Conservation (phyloP, 441 rosid species). For the Cnidoscolus chayamansa region DNA sequence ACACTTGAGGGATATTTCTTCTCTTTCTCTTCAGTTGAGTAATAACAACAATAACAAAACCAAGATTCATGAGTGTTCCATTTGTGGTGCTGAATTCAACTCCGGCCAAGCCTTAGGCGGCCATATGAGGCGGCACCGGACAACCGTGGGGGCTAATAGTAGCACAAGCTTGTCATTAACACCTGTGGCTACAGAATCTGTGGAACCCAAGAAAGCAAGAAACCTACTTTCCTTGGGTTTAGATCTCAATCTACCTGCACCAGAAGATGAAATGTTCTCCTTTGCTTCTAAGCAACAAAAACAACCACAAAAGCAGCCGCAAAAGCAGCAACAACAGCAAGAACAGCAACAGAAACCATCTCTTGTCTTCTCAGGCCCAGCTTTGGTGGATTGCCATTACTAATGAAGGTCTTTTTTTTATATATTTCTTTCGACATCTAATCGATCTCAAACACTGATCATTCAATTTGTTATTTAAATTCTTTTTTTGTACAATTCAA, state of each 20-base stretch:
- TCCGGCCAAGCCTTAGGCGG: conserved; percentile 97
- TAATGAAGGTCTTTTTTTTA: conserved; percentile 30
- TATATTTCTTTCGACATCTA: background rate
- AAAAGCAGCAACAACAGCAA: conserved; percentile 28
- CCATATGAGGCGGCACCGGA: conserved; percentile 87
- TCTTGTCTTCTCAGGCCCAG: conserved; percentile 56
- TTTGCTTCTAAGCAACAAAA: conserved; percentile 59
- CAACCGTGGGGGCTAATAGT: conserved; percentile 28
- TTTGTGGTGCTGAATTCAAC: conserved; percentile 80
- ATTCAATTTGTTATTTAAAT: background rate
- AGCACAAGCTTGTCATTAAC: conserved; percentile 46
- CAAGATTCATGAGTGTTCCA: conserved; percentile 84
- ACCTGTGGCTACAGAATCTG: conserved; percentile 32
- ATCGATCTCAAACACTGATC: conserved; percentile 3
- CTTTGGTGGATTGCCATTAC: conserved; percentile 95
- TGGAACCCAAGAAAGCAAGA: conserved; percentile 40
- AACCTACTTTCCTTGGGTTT: conserved; percentile 63
- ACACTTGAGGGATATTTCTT: conserved; percentile 37
- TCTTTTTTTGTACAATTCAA: conserved; percentile 11
- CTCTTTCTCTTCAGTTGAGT: conserved; percentile 50
- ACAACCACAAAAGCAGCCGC: background rate
- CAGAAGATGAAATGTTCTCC: conserved; percentile 60
- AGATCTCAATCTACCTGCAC: conserved; percentile 96
- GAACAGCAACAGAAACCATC: conserved; percentile 37
- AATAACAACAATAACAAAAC: conserved; percentile 23